Evolutionary conservation across 139 green algal genomes (phyloP).

Genomic region (Chlorella sp.): DNA sequence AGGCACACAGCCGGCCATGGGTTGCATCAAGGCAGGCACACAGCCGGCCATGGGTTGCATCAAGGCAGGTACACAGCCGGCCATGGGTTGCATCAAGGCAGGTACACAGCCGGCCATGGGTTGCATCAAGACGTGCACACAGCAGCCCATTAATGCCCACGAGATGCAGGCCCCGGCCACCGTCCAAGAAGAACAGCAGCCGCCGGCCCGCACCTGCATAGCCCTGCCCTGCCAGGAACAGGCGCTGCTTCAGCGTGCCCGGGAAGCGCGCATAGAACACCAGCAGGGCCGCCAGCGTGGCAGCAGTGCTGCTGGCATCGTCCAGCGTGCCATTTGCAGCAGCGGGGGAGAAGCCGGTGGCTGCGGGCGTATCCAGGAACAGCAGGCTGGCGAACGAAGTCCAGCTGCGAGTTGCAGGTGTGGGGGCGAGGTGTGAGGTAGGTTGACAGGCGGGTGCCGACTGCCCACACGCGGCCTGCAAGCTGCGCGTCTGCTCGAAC

Average conservation of each 20-base stretch:
- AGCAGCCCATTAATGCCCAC: no score
- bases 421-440: background rate
- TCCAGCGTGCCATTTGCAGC: background rate
- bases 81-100: no score
- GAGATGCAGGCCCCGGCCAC: no score
- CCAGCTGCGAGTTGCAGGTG: background rate
- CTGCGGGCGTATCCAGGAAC: slow-evolving; percentile 10
- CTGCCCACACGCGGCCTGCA: background rate
- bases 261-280: background rate
- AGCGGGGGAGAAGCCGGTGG: slow-evolving; percentile 8
- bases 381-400: background rate
- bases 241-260: background rate
- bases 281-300: background rate
- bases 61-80: no score
- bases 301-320: background rate
- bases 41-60: no score
- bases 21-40: no score
- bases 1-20: no score
- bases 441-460: background rate
- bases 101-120: no score
- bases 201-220: slow-evolving; percentile 7
- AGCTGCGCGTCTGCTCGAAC: background rate
- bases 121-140: no score
- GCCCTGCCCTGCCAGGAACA: slow-evolving; percentile 4
- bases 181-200: no score